These are phyloP conservation scores for Apiospora sp. DNA, from an alignment of 2,329 filamentous ascomycete genomes.

Conservation along the genomic window DNA sequence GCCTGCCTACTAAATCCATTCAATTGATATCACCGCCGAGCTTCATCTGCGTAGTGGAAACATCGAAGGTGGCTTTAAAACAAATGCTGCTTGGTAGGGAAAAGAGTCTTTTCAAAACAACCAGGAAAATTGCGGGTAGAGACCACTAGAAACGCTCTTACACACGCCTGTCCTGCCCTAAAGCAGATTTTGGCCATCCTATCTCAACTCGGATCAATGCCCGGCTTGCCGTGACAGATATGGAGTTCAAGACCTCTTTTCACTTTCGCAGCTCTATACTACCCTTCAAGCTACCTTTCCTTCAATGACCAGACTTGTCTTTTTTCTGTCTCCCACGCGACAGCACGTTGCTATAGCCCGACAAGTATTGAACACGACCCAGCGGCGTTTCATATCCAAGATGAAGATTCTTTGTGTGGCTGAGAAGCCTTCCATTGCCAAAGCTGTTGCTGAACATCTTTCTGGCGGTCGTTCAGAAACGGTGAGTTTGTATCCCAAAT, in stretches of 20 bases:
- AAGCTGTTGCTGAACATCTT: slow-evolving; percentile 89
- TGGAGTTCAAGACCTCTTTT: neutral
- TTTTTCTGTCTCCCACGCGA: neutral
- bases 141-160: neutral
- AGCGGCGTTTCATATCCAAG: slow-evolving; percentile 36
- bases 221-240: neutral
- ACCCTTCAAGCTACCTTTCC: neutral
- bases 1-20: slow-evolving; percentile 4
- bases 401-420: slow-evolving; percentile 65
- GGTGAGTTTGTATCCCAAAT: slow-evolving; percentile 58
- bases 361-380: neutral
- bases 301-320: neutral
- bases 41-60: neutral
- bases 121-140: neutral
- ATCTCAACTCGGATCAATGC: neutral
- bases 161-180: neutral
- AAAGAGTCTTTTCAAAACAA: neutral
- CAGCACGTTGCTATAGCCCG: neutral
- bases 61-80: neutral
- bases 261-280: neutral
- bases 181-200: neutral
- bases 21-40: neutral
- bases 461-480: slow-evolving; percentile 77
- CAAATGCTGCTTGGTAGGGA: neutral
- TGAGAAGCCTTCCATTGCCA: slow-evolving; percentile 47